Base-by-base conservation (phyloP, 495 filamentous ascomycete genomes). In the Halenospora varia region DNA sequence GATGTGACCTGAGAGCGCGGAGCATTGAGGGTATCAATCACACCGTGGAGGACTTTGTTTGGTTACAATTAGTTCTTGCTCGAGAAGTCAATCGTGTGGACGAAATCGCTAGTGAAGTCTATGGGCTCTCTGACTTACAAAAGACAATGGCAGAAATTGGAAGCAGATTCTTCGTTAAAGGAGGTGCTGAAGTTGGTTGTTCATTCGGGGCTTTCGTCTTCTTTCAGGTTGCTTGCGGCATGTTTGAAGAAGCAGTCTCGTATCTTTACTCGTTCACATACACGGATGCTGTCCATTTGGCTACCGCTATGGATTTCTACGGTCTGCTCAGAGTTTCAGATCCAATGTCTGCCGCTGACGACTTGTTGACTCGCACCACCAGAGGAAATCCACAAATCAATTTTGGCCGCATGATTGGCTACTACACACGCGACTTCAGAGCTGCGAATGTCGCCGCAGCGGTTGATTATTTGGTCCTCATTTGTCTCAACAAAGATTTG, bases 361-460 rank as follows among this genome's bases (percentile, higher is more conserved):
- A 93, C 63, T 82, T 95, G 35, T 72, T 89, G 76, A 83, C 83
- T 69, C 73, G 70, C 55, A 72, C 70, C 49, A 90, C 89, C n/a
- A 86, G 87, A 47, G 81, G 87, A 57, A 82, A 85, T 51, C 87
- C 92, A 15, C 92, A 97, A 66, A 84, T 99, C 72, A 96, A 92
- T 75, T 99, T 99, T 70, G 92, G 88, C 25, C 83, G 86, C 20
- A 88, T 99, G 76, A 74, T 97, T 48, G 95, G 92, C 24, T 90
- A 92, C 66, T 99, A 99, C 74, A 99, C 95, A 8, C 82, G 87
- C 26, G 90, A 96, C 71, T 97, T 97, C 82, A 87, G 95, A 35
- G 88, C 89, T 10, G 90, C 89, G 29, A 86, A 90, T 65, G 86
- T 89, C 6, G 88, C 85, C 53, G 87, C 90, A 45, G 93, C 94